Evolutionary conservation across 75 land plant genomes (phyloP), one percentile per base, ranked within the genome.

Genomic region (Picea sitchensis): DNA sequence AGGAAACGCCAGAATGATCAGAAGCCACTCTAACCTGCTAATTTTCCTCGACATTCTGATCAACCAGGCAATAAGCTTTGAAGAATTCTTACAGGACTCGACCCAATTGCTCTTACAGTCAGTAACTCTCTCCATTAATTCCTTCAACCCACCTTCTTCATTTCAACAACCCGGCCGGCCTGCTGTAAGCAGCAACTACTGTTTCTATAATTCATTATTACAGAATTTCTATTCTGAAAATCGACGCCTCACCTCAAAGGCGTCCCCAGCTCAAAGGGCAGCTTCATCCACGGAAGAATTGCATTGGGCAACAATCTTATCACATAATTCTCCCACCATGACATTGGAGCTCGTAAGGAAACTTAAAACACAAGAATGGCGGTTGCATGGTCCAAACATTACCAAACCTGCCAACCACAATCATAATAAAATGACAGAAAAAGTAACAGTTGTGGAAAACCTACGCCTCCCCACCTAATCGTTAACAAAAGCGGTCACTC

Each of bases 231-330:
- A 8, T 41, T 12, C 73, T 44, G 56, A 51, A 44, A 44, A 44
- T 71, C 73, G 73, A 71, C 73, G 1, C 73, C 73, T n/a, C 73
- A 71, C 73, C 73, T 44, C 71, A 34, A 15, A 14, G 36, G 14
- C 4, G 36, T 23, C 36, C 18, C 0, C 44, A 71, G 32, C 13
- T 1, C 14, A 34, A 11, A 65, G 17, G n/a, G 18, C 38, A 41
- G 2, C 20, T 20, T 2, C 54, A 71, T n/a, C 26, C 9, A 71
- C 12, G 73, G 20, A 41, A 41, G 44, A 41, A 41, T 41, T 4
- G 44, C 44, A 47, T 15, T 4, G 44, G 73, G 51, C 7, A n/a
- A 2, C 7, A 44, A 8, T 18, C n/a, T 47, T 38, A 44, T 9
- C 8, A 7, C 6, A 20, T n/a, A 44, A n/a, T 38, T 38, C n/a